Percentiles rank a stretch among this genome's conserved stretches.
Conservation (phyloP, 2,329 filamentous ascomycete genomes). For the Fusarium sterilihyphosum region DNA sequence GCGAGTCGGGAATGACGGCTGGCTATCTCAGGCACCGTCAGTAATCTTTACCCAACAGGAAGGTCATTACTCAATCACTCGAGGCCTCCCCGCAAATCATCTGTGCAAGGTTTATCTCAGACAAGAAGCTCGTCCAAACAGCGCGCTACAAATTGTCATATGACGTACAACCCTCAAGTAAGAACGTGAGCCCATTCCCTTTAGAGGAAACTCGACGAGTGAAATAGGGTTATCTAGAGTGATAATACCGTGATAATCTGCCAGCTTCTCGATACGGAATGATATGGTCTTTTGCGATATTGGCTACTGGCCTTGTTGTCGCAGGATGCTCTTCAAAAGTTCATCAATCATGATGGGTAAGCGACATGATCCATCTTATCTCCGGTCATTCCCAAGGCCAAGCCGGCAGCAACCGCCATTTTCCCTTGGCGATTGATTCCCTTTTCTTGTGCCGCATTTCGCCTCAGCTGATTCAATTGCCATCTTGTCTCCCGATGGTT, state of each 20-base stretch:
- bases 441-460: background rate
- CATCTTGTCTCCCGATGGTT: background rate
- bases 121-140: constrained; percentile 4
- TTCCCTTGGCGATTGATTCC: constrained; percentile 2
- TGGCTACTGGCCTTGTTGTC: background rate
- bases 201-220: background rate
- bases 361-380: constrained; percentile 8
- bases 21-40: constrained; percentile 11
- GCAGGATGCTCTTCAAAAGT: constrained; percentile 10
- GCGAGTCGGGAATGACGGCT: constrained; percentile 1
- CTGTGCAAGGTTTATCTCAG: constrained; percentile 14
- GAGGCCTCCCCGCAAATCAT: constrained; percentile 14
- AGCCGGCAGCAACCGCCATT: constrained; percentile 16
- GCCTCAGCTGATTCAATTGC: background rate
- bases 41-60: constrained; percentile 26
- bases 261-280: constrained; percentile 22
- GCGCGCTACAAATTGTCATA: constrained; percentile 7
- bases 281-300: background rate
- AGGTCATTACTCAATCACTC: constrained; percentile 17
- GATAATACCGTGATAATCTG: background rate
- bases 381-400: constrained; percentile 23
- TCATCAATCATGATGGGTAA: background rate
- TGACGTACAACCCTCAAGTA: constrained; percentile 15
- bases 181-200: background rate
- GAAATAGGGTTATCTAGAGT: constrained; percentile 7